These are phyloP conservation scores for Pichia sp. DNA, from an alignment of 1,139 yeast genomes.

Conservation along the genomic window DNA sequence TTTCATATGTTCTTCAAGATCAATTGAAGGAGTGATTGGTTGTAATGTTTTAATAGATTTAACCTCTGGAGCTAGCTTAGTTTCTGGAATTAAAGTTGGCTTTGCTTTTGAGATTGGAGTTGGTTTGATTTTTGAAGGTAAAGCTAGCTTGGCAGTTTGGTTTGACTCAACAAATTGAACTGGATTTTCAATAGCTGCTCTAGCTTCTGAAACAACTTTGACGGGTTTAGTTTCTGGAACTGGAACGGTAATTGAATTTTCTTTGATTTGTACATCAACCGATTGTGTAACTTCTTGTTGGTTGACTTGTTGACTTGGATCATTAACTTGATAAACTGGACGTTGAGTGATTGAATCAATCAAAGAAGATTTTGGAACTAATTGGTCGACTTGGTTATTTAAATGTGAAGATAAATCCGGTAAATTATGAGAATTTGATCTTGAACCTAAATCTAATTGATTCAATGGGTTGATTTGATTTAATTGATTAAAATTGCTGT, in stretches of 20 bases:
- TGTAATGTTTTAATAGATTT: background rate
- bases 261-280: background rate
- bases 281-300: background rate
- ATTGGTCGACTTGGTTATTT: background rate
- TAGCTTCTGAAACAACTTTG: background rate
- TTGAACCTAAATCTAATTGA: constrained; percentile 1
- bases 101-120: background rate
- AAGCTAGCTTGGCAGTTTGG: background rate
- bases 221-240: background rate
- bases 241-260: background rate
- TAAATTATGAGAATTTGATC: constrained; percentile 3
- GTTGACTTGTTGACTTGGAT: background rate
- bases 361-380: background rate
- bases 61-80: background rate
- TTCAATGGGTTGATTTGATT: background rate
- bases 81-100: background rate
- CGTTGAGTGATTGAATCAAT: background rate
- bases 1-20: constrained; percentile 7
- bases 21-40: background rate
- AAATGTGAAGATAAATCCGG: background rate
- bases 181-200: background rate
- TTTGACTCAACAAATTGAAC: no score
- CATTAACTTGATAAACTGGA: background rate
- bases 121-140: background rate
- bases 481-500: background rate